Percentiles rank a stretch among this genome's conserved stretches.
Evolutionary conservation across 805 yeast genomes (phyloP).

Genomic region (Scheffersomyces amazonensis): DNA sequence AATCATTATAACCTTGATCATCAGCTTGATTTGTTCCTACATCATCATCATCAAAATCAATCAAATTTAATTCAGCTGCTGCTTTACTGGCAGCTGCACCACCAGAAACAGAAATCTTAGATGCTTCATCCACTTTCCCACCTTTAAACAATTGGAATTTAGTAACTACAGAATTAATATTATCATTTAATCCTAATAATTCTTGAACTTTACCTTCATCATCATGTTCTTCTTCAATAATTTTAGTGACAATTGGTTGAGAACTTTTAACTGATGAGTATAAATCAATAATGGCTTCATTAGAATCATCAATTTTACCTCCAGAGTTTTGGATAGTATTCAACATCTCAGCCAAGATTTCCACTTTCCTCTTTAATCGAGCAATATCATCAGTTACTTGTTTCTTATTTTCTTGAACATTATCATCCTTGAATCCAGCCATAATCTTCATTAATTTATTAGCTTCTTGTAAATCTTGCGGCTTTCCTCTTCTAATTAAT

Average conservation of each 20-base stretch:
- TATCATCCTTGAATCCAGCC: conserved; percentile 95
- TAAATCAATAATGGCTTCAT: conserved; percentile 78
- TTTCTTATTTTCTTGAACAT: conserved; percentile 67
- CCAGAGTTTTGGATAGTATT: conserved; percentile 42
- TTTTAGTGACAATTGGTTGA: conserved; percentile 81
- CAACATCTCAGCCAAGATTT: conserved; percentile 85
- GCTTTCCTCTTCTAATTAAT: conserved; percentile 90
- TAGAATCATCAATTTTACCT: conserved; percentile 38
- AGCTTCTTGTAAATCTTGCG: conserved; percentile 93
- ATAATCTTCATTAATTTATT: conserved; percentile 94
- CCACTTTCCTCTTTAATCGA: conserved; percentile 80
- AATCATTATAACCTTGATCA: conserved; percentile 56
- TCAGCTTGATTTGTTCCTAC: conserved; percentile 23
- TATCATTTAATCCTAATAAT: conserved; percentile 69
- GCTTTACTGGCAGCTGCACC: conserved; percentile 18
- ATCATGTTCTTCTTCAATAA: conserved; percentile 72
- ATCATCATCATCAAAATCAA: conserved; percentile 42
- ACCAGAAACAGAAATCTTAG: conserved; percentile 35
- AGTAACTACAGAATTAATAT: conserved; percentile 62
- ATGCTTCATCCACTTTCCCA: conserved; percentile 61
- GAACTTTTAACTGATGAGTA: conserved; percentile 76
- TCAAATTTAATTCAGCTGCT: conserved; percentile 34
- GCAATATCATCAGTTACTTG: conserved; percentile 82
- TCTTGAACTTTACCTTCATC: conserved; percentile 63
- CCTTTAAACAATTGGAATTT: conserved; percentile 64